Conservation (phyloP, 345 rosid genomes). For the Viola odorata region DNA sequence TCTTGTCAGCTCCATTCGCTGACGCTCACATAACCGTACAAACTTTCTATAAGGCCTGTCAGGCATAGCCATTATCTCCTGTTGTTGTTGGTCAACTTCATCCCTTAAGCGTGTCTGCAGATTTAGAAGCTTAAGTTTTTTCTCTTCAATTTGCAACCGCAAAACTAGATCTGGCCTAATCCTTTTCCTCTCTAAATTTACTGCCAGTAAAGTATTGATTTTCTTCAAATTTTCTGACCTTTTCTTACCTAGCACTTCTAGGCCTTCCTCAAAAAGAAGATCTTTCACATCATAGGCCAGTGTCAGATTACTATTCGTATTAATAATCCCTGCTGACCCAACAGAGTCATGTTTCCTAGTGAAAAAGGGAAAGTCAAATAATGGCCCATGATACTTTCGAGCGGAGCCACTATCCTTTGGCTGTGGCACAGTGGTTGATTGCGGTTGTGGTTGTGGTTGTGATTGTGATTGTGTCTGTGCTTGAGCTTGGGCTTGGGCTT, state of each 20-base stretch:
- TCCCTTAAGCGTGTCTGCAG: constrained; percentile 85
- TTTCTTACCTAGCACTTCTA: constrained; percentile 68
- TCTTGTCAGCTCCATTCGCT: constrained; percentile 81
- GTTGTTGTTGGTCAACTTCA: constrained; percentile 90
- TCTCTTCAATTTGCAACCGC: constrained; percentile 95
- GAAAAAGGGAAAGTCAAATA: constrained; percentile 97
- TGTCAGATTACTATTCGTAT: constrained; percentile 66
- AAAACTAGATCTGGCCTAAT: constrained; percentile 98
- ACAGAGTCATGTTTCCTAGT: constrained; percentile 89
- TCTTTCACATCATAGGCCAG: constrained; percentile 89
- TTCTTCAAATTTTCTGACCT: constrained; percentile 77
- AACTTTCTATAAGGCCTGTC: constrained; percentile 96
- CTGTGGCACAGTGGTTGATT: constrained; percentile 45
- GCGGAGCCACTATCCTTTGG: constrained; percentile 71
- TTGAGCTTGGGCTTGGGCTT: too few species aligned
- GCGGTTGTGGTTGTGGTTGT: too few species aligned
- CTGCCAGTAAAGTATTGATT: constrained; percentile 70
- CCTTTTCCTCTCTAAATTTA: constrained; percentile 92
- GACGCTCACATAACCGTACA: constrained; percentile 96
- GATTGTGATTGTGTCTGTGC: too few species aligned
- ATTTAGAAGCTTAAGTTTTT: constrained; percentile 72
- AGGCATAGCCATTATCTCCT: constrained; percentile 98
- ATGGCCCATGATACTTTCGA: constrained; percentile 94
- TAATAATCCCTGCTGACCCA: constrained; percentile 63
- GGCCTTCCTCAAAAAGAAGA: constrained; percentile 83